Evolutionary conservation across 306 rosid species (phyloP), one percentile per base, ranked within the genome.

Genomic region (Malus asiatica): DNA sequence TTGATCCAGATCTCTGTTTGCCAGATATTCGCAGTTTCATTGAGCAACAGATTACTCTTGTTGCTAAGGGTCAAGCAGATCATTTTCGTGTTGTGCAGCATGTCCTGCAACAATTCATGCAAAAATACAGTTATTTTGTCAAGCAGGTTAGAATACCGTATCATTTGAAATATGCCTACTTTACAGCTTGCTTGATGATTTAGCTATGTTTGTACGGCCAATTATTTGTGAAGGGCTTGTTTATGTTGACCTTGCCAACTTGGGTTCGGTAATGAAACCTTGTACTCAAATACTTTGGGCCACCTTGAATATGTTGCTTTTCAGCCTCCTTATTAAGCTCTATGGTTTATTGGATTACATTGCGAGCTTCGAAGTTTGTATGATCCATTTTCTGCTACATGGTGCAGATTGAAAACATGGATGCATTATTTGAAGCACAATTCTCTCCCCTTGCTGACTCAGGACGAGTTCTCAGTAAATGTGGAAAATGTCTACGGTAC

Each of bases 1-100:
- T 90, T 75, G 98, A 94, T 84, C 95, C 95, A 75, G 98, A 94
- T 78, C 98, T 94, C 75, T 92, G 97, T 78, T 84, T 94, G 86
- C 98, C 98, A n/a, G 97, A 92, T 84, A 94, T 94, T 57, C 97
- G 98, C 42, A 85, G 98, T 86, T 94, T 94, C 86, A 94, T 94
- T n/a, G 98, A 94, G 92, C 98, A 94, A 73, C 98, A 94, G 83
- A 92, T 94, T 74, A 90, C 93, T 78, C 96, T 90, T 76, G 85
- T 94, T 83, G 96, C 98, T 35, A 89, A 70, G 90, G 97, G 97
- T 55, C 96, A 92, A 87, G 86, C 84, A 68, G 93, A 94, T 80
- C 97, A 94, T 80, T 80, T 19, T 77, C 82, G 48, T 77, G 97
- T 94, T 65, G 94, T 94, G 83, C 93, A 87, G 84, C 97, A 90